Base-by-base conservation (phyloP, 495 filamentous ascomycete species). In the Podospora didyma region DNA sequence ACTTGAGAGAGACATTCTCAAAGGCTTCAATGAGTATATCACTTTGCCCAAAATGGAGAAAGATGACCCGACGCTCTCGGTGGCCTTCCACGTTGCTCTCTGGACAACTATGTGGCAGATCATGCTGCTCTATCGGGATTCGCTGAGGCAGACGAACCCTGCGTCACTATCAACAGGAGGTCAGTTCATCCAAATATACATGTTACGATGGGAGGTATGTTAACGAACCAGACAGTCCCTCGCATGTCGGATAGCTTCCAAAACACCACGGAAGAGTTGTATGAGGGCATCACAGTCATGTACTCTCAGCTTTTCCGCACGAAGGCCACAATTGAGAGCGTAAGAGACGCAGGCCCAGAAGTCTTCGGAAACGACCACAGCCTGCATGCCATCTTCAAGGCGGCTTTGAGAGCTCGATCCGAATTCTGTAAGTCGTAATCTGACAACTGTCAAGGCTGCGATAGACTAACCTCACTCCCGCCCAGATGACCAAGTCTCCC, bases 91-190 rank as follows among this genome's bases (percentile, higher is more conserved):
- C 22, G 26, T 62, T 20, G 48, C 47, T 22, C 55, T 42, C 24
- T 69, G 66, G 66, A 21, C 62, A 11, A 44, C 51, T 24, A n/a
- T 64, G 50, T 64, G 63, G 66, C 63, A 69, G 37, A 54, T 69
- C 34, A 59, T 67, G 1, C 41, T 64, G 22, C 49, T 66, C 16
- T 69, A 66, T 26, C 66, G 64, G 28, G 55, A 62, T 17, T 59
- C 64, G 5, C 23, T 64, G 24, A 26, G 20, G 10, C 55, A 26
- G 34, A 39, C 57, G 34, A n/a, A 35, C 46, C 10, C 46, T 17
- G 57, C 60, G 12, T 34, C 59, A 26, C 50, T 50, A 45, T 44
- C 48, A 31, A 45, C 39, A 12, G 53, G 17, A 39, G 58, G 62
- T 65, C 20, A 57, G 62, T 53, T 2, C 21, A 35, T 9, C 12